Evolutionary conservation across 2,329 filamentous ascomycete species (phyloP).

Genomic region (Orbilia javanica): DNA sequence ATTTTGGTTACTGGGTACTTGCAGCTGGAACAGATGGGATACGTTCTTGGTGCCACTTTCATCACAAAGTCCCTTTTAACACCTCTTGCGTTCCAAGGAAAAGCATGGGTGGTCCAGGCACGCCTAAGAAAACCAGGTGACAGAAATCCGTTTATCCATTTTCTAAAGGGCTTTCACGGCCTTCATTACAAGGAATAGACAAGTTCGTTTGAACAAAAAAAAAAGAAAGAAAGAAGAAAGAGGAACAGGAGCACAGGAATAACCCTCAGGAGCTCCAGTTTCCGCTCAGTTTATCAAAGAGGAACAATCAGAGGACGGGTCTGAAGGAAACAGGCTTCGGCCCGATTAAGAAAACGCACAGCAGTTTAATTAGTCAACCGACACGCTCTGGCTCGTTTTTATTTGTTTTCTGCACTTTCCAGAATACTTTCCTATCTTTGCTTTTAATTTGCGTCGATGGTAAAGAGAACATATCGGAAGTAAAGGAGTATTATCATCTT

Average conservation of each 20-base stretch:
- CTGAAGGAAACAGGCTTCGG: background rate
- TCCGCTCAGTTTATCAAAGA: background rate
- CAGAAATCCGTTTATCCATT: constrained; percentile 30
- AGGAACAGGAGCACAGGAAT: background rate
- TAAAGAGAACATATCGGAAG: constrained; percentile 16
- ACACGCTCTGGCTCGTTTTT: background rate
- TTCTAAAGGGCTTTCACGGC: constrained; percentile 14
- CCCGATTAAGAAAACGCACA: background rate
- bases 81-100: too few relatives aligned
- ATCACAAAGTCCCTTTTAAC: too few relatives aligned
- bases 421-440: background rate
- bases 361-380: background rate
- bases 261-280: background rate
- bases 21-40: too few relatives aligned
- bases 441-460: background rate
- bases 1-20: too few relatives aligned
- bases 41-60: too few relatives aligned
- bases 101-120: too few relatives aligned
- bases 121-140: too few relatives aligned
- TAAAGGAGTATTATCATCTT: background rate
- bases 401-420: background rate
- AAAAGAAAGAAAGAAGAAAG: background rate
- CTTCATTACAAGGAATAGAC: constrained; percentile 44
- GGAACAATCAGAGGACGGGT: background rate
- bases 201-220: background rate